Evolutionary conservation across 768 basidiomycete genomes (phyloP).

Genomic region (Termitomyces sp.): DNA sequence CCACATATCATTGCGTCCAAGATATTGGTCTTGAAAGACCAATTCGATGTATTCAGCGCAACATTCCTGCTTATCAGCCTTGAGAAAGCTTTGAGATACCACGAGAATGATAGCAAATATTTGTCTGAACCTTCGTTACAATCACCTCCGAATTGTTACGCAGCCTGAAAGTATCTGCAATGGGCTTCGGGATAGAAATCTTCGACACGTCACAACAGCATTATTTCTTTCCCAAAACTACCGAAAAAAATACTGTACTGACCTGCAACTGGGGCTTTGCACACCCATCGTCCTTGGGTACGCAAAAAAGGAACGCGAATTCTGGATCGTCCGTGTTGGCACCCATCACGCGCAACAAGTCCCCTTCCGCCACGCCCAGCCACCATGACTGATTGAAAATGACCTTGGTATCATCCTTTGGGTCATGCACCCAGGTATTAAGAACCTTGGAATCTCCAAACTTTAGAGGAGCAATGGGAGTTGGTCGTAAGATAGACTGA

Average conservation of each 20-base stretch:
- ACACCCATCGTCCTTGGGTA: constrained; percentile 57
- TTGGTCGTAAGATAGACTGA: constrained; percentile 55
- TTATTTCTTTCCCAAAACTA: neutral
- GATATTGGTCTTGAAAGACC: constrained; percentile 90
- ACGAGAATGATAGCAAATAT: neutral
- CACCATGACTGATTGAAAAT: constrained; percentile 70
- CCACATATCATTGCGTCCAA: constrained; percentile 98
- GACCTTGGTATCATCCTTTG: constrained; percentile 44
- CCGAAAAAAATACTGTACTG: neutral
- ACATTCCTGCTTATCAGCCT: constrained; percentile 65
- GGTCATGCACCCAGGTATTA: constrained; percentile 72
- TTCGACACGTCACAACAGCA: constrained; percentile 19
- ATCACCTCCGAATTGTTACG: constrained; percentile 70
- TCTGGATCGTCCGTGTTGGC: constrained; percentile 33
- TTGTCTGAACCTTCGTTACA: constrained; percentile 53
- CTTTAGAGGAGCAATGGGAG: constrained; percentile 40
- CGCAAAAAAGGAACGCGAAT: constrained; percentile 56
- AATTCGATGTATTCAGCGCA: constrained; percentile 82
- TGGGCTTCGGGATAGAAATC: constrained; percentile 71
- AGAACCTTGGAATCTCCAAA: constrained; percentile 59
- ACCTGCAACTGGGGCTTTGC: constrained; percentile 66
- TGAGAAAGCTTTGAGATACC: constrained; percentile 9
- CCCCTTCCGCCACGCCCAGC: constrained; percentile 77
- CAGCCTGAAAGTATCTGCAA: constrained; percentile 66
- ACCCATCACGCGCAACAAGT: constrained; percentile 54